A percentile compares a stretch with the other conserved stretches of the same genome.
phyloP scores from a whole-genome alignment of 768 basidiomycete species.

The Mycena rebaudengoi region DNA sequence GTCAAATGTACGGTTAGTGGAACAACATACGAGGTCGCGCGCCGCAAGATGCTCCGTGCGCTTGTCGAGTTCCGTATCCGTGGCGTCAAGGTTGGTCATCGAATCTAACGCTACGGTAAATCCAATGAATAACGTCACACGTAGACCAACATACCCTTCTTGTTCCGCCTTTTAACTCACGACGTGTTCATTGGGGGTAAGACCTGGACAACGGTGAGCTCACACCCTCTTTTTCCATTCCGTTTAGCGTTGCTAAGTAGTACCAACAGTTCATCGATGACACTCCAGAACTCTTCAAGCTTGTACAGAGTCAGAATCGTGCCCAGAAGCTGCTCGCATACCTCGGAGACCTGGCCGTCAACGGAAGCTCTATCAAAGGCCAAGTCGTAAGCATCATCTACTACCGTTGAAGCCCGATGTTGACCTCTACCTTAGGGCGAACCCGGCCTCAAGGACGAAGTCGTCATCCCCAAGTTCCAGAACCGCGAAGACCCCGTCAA shows the following conservation, averaged over 20 bases:
- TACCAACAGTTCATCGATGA: slow-evolving; percentile 92
- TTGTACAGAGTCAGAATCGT: slow-evolving; percentile 97
- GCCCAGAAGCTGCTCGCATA: slow-evolving; percentile 97
- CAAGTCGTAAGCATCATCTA: slow-evolving; percentile 60
- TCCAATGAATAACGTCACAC: neutral
- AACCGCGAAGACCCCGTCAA: slow-evolving; percentile 78
- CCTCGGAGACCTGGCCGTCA: slow-evolving; percentile 97
- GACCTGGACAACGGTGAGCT: slow-evolving; percentile 92
- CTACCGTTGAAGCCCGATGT: neutral
- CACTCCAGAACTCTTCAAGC: slow-evolving; percentile 98
- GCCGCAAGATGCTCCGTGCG: slow-evolving; percentile 98
- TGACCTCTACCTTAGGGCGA: slow-evolving; percentile 65
- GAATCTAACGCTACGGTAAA: slow-evolving; percentile 14
- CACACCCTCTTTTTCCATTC: neutral
- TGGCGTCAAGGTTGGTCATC: slow-evolving; percentile 96
- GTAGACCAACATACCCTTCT: slow-evolving; percentile 98
- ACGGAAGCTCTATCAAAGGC: slow-evolving; percentile 97
- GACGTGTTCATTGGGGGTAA: slow-evolving; percentile 95
- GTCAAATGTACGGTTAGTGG: slow-evolving; percentile 97
- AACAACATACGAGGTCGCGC: slow-evolving; percentile 97
- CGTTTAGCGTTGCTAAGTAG: neutral
- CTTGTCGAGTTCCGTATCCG: slow-evolving; percentile 99
- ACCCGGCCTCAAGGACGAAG: slow-evolving; percentile 91
- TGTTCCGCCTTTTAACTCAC: slow-evolving; percentile 97
- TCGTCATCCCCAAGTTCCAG: slow-evolving; percentile 81